phyloP scores from a whole-genome alignment of 1,139 yeast species.

The Lodderomyces parapsilosis region DNA sequence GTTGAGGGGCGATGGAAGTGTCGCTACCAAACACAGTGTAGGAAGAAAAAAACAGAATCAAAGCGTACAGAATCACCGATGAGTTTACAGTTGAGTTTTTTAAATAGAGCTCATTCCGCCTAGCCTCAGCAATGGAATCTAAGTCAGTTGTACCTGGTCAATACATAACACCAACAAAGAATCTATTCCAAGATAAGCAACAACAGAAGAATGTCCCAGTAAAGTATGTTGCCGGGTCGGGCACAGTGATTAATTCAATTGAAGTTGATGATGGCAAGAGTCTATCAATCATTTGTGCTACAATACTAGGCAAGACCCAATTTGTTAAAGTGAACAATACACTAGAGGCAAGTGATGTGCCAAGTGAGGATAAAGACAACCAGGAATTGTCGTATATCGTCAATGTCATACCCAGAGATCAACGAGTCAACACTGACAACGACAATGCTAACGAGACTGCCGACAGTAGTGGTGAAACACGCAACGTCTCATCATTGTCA shows the following conservation, averaged over 20 bases:
- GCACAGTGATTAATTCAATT: slow-evolving; percentile 35
- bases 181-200: slow-evolving; percentile 15
- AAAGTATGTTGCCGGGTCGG: slow-evolving; percentile 36
- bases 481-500: no score
- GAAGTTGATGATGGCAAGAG: slow-evolving; percentile 22
- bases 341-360: no score
- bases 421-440: not conserved
- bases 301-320: slow-evolving; percentile 51
- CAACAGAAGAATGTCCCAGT: slow-evolving; percentile 19
- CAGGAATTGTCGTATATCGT: slow-evolving; percentile 23
- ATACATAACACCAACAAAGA: slow-evolving; percentile 38
- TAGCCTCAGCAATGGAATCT: slow-evolving; percentile 2
- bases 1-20: not conserved
- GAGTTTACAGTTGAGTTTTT: no score
- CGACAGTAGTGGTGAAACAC: no score
- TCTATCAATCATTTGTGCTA: slow-evolving; percentile 60
- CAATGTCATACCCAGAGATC: slow-evolving; percentile 26
- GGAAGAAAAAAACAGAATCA: no score
- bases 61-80: no score
- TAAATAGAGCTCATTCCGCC: no score
- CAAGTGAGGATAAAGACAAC: not conserved
- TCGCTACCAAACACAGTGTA: not conserved
- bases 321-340: slow-evolving; percentile 10
- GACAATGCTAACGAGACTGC: no score
- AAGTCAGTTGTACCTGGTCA: slow-evolving; percentile 74